Evolutionary conservation across 306 rosid genomes (phyloP), one percentile per base, ranked within the genome.

Genomic region (Quercus wislizeni): DNA sequence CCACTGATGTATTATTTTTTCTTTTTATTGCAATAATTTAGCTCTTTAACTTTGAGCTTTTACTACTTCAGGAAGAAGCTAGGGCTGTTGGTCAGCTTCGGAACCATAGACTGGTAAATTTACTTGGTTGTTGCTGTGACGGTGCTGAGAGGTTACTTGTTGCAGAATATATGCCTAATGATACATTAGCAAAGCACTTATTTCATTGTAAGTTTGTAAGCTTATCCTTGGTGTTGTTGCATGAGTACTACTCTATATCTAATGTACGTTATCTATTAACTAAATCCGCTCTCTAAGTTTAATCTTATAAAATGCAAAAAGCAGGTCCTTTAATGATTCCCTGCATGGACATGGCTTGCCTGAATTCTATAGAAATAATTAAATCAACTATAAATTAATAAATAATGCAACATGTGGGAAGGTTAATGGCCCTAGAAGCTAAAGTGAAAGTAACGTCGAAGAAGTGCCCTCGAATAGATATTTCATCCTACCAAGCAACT

Each of bases 71-170:
- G 99, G 99, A 89, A 27, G 98, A 95, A 90, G 97, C 99, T 82
- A 89, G 81, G 82, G 91, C 92, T 71, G 98, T 95, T 72, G 99
- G 99, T 77, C 92, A 87, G 85, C 91, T 95, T 52, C 89, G 99
- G 83, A 92, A 87, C 87, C 87, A 82, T 73, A 88, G 97, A 74
- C 82, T 95, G 89, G 88, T 82, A 83, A 95, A 95, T 89, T 90
- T 95, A 77, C 90, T 95, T 82, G 99, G 99, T 35, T 95, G 96
- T 81, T 95, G 98, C 90, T 83, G 80, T 31, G 98, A 95, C 51
- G 97, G 96, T 52, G 98, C 93, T 11, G 99, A 95, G 83, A 91
- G 99, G 91, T 77, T 95, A 78, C 98, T 93, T 76, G 94, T 95
- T 83, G 91, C 98, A 25, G 97, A 95, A 73, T 93, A 81, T 74